Conservation (phyloP, 805 yeast genomes). For the Spathaspora girioi region DNA sequence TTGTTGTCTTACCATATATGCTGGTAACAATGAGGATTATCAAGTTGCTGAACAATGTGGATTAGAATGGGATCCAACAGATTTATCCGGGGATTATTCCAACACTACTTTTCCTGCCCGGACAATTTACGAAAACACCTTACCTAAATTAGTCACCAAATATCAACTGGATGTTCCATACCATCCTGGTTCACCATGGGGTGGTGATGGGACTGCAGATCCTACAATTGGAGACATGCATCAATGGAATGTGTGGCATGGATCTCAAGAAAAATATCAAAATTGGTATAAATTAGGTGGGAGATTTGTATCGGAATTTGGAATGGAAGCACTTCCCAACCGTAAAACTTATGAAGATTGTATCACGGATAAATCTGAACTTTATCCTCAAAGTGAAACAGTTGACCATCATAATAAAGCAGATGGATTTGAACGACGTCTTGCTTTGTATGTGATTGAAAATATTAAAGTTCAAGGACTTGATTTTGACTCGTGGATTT, state of each 20-base stretch:
- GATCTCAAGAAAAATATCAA: conserved; percentile 46
- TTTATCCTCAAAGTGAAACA: conserved; percentile 41
- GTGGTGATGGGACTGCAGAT: conserved; percentile 34
- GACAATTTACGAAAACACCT: conserved; percentile 33
- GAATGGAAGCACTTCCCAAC: conserved; percentile 47
- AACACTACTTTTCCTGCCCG: conserved; percentile 43
- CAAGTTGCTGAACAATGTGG: conserved; percentile 37
- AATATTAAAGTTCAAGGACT: conserved; percentile 35
- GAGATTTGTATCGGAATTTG: conserved; percentile 51
- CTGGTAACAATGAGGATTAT: conserved; percentile 49
- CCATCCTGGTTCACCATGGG: conserved; percentile 50
- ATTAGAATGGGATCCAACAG: conserved; percentile 24
- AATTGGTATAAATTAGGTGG: conserved; percentile 46
- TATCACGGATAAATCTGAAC: conserved; percentile 34
- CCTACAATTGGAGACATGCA: conserved; percentile 47
- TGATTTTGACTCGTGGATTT: conserved; percentile 42
- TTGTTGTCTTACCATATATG: conserved; percentile 36
- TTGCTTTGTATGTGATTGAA: conserved; percentile 45
- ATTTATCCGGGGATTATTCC: conserved; percentile 22
- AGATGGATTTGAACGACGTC: conserved; percentile 42
- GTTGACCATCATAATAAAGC: conserved; percentile 50
- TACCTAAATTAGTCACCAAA: conserved; percentile 32
- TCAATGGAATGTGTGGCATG: conserved; percentile 60
- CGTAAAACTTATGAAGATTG: conserved; percentile 30
- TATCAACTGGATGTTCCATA: conserved; percentile 27